Conservation (phyloP, 1,284 basidiomycete genomes). For the Pterula multifida region DNA sequence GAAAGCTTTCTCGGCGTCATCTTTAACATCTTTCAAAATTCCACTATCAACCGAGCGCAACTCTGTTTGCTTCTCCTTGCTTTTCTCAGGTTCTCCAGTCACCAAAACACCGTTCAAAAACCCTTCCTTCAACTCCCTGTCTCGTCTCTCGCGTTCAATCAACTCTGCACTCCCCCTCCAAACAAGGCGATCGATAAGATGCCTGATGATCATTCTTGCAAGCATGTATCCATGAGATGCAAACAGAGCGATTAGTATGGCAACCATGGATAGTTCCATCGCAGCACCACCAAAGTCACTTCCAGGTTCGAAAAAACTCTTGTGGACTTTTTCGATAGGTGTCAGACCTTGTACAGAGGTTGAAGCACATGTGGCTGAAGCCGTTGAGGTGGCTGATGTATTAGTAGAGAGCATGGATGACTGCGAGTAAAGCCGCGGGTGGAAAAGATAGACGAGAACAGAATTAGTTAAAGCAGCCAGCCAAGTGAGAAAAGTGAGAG, state of each 20-base stretch:
- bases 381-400: background rate
- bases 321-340: background rate
- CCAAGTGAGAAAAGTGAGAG: slow-evolving; percentile 82
- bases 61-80: slow-evolving; percentile 5
- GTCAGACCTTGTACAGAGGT: background rate
- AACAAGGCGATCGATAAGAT: slow-evolving; percentile 58
- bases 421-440: slow-evolving; percentile 15
- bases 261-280: slow-evolving; percentile 50
- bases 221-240: slow-evolving; percentile 77
- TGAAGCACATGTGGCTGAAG: background rate
- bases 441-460: slow-evolving; percentile 80
- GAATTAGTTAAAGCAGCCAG: slow-evolving; percentile 77
- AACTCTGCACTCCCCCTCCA: slow-evolving; percentile 67
- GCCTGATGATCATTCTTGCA: slow-evolving; percentile 49
- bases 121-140: slow-evolving; percentile 51
- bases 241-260: slow-evolving; percentile 63
- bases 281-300: slow-evolving; percentile 16
- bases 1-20: slow-evolving; percentile 22
- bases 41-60: slow-evolving; percentile 9
- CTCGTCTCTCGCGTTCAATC: slow-evolving; percentile 38
- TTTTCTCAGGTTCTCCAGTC: slow-evolving; percentile 8
- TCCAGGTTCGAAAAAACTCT: background rate
- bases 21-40: slow-evolving; percentile 14
- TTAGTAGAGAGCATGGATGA: background rate
- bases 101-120: slow-evolving; percentile 38